Evolutionary conservation across 352 stramenopile species (phyloP), one percentile per base, ranked within the genome.

Genomic region (Pythium monospermum): DNA sequence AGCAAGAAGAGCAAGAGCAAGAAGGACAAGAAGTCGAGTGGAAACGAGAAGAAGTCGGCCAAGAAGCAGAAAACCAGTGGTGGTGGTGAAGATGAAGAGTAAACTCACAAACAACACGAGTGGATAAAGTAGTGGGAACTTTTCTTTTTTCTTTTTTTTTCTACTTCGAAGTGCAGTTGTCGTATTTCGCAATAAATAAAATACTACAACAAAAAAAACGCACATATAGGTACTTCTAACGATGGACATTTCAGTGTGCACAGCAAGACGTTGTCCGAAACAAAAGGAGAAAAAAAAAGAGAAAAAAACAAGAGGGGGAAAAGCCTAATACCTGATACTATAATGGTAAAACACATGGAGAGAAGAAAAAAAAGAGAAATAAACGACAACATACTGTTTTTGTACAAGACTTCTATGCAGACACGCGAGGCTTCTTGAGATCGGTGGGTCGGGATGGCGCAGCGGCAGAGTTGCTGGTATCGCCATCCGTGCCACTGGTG

Each of bases 1-100:
- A 74, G 73, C 42, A 83, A 81, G 61, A 83, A 83, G 56, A 85
- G 85, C 57, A 62, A 61, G 27, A 55, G 60, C 19, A 47, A 61
- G 25, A 83, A 81, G 57, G 66, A 83, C 44, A 87, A 83, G 53
- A 85, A 81, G 49, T 68, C 61, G 62, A 43, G 22, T 30, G 18
- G 18, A 23, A 51, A 60, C 55, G 28, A 44, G 33, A 42, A 59
- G 63, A 71, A 12, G 66, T 74, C 52, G 52, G 54, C 44, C 8
- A 56, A 58, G 45, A 59, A 53, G 47, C 39, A 56, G 38, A 61
- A 61, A 45, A 51, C 43, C 27, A 35, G 7, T 8, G 30, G 30
- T 35, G 6, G 22, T 8, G 43, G 35, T 35, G 46, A 57, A 10
- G 48, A 50, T 18, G 49, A 54, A 15, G 41, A 57, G 22, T 49